Base-by-base conservation (phyloP, 2,329 filamentous ascomycete genomes). In the Talaromyces rugulosus region DNA sequence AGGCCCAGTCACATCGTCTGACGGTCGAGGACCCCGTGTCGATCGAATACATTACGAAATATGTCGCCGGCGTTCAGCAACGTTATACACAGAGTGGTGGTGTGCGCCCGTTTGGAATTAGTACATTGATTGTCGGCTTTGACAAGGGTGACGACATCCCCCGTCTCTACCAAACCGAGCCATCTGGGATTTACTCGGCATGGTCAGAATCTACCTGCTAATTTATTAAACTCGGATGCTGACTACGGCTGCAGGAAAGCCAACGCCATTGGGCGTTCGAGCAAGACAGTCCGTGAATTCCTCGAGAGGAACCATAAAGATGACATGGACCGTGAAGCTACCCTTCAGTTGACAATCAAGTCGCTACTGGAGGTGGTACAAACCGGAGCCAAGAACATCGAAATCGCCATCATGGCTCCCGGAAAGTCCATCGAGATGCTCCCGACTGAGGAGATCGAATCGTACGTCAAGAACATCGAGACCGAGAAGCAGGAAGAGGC, bases 21-120 rank as follows among this genome's bases (percentile, higher is more conserved):
- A 98, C 95, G 4, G 92, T 99, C 63, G 95, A 99, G 77, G 96
- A 99, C 76, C 94, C 95, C 61, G 92, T 96, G 68, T 94, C 91
- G 65, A 96, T 99, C 78, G 95, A 99, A 81, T 99, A 99, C 84
- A 97, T 99, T 75, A 98, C 95, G 73, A 98, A 99, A 83, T 96
- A 98, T 74, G 90, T 99, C 66, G 95, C 95, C 59, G 91, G 94
- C 62, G 95, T 99, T 69, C 95, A 99, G 84, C 95, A 99, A 83
- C 88, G 92, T 78, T 99, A 99, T 84, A 99, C 95, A 55, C 95
- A 99, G 83, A 96, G 92, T 73, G 95, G 95, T 82, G 95, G 95
- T 85, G 95, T 99, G 59, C 85, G 95, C 72, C 95, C 95, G n/a
- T 99, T 99, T 74, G 95, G 95, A 65, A 97, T 99, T 77, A 97